Evolutionary conservation across 768 basidiomycete species (phyloP).

Genomic region (Boletus patriciae): DNA sequence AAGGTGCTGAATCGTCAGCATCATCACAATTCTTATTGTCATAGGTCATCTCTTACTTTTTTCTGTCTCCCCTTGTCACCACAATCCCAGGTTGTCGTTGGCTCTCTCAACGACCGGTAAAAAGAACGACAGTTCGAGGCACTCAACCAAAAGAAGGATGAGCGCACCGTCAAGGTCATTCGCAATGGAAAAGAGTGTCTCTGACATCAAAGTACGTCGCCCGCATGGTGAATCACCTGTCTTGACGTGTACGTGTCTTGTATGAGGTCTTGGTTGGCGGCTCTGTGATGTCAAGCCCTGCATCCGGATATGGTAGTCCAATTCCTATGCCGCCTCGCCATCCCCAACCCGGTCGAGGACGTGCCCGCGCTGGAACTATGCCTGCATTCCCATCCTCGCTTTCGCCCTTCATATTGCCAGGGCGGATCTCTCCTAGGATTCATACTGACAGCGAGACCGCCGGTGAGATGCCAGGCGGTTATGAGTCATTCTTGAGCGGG

Average conservation of each 20-base stretch:
- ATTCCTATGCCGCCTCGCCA: conserved; percentile 54
- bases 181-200: conserved; percentile 68
- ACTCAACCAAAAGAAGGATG: conserved; percentile 94
- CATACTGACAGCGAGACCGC: conserved; percentile 31
- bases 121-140: conserved; percentile 94
- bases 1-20: conserved; percentile 85
- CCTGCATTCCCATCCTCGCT: conserved; percentile 39
- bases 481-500: conserved; percentile 36
- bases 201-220: conserved; percentile 74
- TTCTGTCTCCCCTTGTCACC: neutral
- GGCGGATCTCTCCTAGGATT: conserved; percentile 24
- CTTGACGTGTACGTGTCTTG: conserved; percentile 21
- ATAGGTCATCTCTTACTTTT: conserved; percentile 41
- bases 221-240: neutral
- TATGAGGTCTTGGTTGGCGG: conserved; percentile 91
- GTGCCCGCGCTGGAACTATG: conserved; percentile 41
- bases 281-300: conserved; percentile 40
- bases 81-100: conserved; percentile 72
- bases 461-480: conserved; percentile 27
- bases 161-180: conserved; percentile 83
- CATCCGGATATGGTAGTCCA: conserved; percentile 32
- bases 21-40: conserved; percentile 73
- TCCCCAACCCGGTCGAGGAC: conserved; percentile 40
- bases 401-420: conserved; percentile 36
- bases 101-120: conserved; percentile 96